Evolutionary conservation across 805 yeast genomes (phyloP).

Genomic region (Candida namnaoensis): DNA sequence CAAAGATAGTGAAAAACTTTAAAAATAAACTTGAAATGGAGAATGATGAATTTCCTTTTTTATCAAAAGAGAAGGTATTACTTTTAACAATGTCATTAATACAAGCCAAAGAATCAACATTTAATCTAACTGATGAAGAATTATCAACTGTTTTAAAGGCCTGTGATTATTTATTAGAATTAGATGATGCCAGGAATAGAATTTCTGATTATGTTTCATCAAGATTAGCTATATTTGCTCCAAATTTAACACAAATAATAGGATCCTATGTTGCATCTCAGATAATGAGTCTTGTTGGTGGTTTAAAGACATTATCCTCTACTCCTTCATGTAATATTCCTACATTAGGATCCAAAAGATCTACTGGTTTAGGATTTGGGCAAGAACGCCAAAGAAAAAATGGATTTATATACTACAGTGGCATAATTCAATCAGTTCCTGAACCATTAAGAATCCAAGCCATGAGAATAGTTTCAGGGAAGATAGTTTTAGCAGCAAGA

Average conservation of each 20-base stretch:
- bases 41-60: slow-evolving; percentile 19
- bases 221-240: slow-evolving; percentile 57
- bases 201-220: slow-evolving; percentile 48
- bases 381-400: slow-evolving; percentile 44
- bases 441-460: slow-evolving; percentile 58
- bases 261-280: slow-evolving; percentile 72
- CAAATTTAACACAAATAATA: slow-evolving; percentile 66
- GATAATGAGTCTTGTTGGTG: slow-evolving; percentile 60
- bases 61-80: slow-evolving; percentile 59
- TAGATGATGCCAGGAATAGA: slow-evolving; percentile 31
- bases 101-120: slow-evolving; percentile 27
- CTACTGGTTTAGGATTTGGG: slow-evolving; percentile 29
- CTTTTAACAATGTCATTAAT: slow-evolving; percentile 70
- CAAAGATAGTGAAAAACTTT: slow-evolving; percentile 39
- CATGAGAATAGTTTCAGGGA: slow-evolving; percentile 71
- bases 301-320: slow-evolving; percentile 51
- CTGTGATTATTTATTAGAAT: slow-evolving; percentile 36
- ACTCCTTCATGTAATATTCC: slow-evolving; percentile 83
- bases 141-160: slow-evolving; percentile 30
- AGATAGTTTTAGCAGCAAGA: slow-evolving; percentile 74
- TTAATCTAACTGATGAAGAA: slow-evolving; percentile 21
- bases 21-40: slow-evolving; percentile 34
- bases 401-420: slow-evolving; percentile 61
- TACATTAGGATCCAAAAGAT: slow-evolving; percentile 55
- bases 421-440: slow-evolving; percentile 50